Base-by-base conservation (phyloP, 2,329 filamentous ascomycete species). In the Grosmannia serpens region DNA sequence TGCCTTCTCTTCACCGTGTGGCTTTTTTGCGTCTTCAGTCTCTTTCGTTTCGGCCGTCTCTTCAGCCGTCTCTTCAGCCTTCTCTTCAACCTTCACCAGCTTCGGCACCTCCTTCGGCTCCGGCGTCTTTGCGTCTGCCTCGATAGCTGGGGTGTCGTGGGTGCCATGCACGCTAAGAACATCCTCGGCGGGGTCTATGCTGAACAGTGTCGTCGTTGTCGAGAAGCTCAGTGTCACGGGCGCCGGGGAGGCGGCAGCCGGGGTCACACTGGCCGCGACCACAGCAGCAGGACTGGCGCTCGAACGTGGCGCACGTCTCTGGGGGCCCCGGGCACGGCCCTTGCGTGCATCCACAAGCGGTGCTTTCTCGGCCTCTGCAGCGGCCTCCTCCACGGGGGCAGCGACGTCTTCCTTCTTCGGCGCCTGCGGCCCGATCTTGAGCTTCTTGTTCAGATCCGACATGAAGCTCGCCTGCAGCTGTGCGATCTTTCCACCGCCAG, bases 311-410 rank as follows among this genome's bases (percentile, higher is more conserved):
- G 71, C 73, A 27, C 76, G 70, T 61, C 73, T 74, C 72, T 90
- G 85, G 20, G 94, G 94, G 13, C 94, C 94, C 63, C 89, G 86
- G 26, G 94, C 94, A 64, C 94, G 82, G 27, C 91, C 85, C 75
- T 97, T 97, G 64, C 94, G 83, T 41, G 91, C 91, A 76, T 99
- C 94, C 26, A 80, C 79, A 29, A 99, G 76, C n/a, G 91, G 91
- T 13, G 80, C 84, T 70, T 90, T 89, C 67, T 91, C 84, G 64
- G 80, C 75, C 60, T 82, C 83, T 60, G 81, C 78, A 35, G 78
- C 78, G 2, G 72, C 73, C 35, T 74, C 71, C 53, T 82, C 80
- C 59, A 83, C 79, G 1, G 56, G 20, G 56, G 84, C 78, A 17
- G 77, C 74, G 11, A 74, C 69, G 47, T 79, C 74, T 63, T 91